These are phyloP conservation scores for Phoma sp. DNA, from an alignment of 2,329 filamentous ascomycete species.

Conservation along the genomic window DNA sequence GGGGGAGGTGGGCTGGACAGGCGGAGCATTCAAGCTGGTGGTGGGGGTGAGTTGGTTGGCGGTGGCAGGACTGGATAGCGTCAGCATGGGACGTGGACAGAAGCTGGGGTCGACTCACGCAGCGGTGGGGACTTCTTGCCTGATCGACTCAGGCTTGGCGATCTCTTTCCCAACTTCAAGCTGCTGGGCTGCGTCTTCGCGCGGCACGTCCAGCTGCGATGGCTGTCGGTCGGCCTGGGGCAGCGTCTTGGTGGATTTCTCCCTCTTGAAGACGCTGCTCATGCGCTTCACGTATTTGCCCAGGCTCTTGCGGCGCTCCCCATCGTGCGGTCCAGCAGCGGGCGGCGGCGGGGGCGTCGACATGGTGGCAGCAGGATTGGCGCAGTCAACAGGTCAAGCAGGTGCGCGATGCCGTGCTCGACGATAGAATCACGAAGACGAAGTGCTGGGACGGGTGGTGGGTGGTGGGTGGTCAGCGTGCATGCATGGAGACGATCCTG, in stretches of 20 bases:
- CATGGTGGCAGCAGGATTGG: conserved; percentile 28
- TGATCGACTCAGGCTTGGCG: conserved; percentile 5
- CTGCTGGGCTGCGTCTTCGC: background rate
- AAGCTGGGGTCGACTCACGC: conserved; percentile 7
- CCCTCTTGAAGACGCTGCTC: conserved; percentile 48
- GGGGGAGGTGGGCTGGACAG: conserved; percentile 13
- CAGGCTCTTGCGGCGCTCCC: conserved; percentile 42
- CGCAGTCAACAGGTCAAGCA: background rate
- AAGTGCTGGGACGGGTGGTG: conserved; percentile 24
- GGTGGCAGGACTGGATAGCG: background rate
- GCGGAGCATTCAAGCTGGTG: conserved; percentile 1
- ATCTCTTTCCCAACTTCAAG: conserved; percentile 3
- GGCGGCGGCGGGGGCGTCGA: conserved; percentile 30
- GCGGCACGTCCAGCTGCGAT: too few species aligned
- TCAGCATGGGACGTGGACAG: background rate
- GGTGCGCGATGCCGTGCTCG: background rate
- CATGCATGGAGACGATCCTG: conserved; percentile 19
- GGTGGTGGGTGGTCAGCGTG: conserved; percentile 16
- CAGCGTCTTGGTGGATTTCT: conserved; percentile 33
- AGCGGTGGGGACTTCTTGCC: conserved; percentile 1
- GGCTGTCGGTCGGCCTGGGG: conserved; percentile 6
- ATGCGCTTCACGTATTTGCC: conserved; percentile 51
- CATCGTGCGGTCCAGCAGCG: conserved; percentile 26
- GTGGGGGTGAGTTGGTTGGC: conserved; percentile 5
- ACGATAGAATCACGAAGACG: conserved; percentile 38